Evolutionary conservation across 306 rosid species (phyloP).

Genomic region (Trifolium subterraneum): DNA sequence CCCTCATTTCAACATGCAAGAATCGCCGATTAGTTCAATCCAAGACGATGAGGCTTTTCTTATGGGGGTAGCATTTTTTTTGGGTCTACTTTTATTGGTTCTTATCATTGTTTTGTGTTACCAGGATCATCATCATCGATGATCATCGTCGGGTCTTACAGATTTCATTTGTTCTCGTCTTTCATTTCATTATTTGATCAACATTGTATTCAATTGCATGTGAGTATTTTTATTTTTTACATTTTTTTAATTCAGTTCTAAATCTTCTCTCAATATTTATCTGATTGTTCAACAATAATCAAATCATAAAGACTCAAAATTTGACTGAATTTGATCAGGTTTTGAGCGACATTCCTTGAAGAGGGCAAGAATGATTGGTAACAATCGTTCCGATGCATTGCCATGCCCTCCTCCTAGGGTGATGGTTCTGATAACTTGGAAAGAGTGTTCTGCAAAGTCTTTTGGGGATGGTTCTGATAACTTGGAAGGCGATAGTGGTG

Average conservation of each 20-base stretch:
- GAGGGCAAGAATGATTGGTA: conserved; percentile 66
- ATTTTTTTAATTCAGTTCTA: background rate
- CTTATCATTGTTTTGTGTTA: no score
- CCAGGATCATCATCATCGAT: no score
- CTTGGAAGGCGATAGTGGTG: conserved; percentile 55
- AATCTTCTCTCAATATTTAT: conserved; percentile 9
- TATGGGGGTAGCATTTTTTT: no score
- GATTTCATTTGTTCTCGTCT: no score
- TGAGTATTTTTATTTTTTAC: conserved; percentile 14
- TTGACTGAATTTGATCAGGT: conserved; percentile 30
- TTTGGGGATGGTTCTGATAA: conserved; percentile 47
- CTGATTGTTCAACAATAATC: conserved; percentile 36
- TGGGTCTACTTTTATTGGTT: no score
- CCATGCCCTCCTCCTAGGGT: conserved; percentile 46
- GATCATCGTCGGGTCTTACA: no score
- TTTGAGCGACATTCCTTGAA: conserved; percentile 54
- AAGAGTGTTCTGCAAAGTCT: conserved; percentile 68
- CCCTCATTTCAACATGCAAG: no score
- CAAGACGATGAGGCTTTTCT: no score
- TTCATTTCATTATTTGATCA: conserved; percentile 26
- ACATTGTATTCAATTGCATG: conserved; percentile 27
- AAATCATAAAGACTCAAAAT: conserved; percentile 8
- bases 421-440: conserved; percentile 60
- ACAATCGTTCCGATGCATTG: background rate
- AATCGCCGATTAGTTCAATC: no score